These are phyloP conservation scores for Kwoniella shandongensis DNA, from an alignment of 768 basidiomycete genomes.

Conservation along the genomic window DNA sequence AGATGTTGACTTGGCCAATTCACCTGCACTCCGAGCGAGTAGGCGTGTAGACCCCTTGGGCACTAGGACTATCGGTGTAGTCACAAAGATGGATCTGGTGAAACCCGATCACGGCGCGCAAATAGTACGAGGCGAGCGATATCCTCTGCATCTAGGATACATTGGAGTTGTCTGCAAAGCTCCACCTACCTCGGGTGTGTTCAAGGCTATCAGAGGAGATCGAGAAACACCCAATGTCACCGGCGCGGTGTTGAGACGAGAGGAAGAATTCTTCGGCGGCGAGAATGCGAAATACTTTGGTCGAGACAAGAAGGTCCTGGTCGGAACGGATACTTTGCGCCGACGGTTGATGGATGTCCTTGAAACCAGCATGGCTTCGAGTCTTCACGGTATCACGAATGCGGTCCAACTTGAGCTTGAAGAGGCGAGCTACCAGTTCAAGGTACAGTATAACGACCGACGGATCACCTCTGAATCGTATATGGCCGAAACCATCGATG, in stretches of 20 bases:
- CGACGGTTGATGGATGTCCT: constrained; percentile 93
- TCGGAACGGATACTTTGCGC: constrained; percentile 86
- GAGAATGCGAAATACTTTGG: constrained; percentile 29
- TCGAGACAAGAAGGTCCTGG: constrained; percentile 62
- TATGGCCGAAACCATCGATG: constrained; percentile 94
- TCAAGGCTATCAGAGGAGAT: constrained; percentile 30
- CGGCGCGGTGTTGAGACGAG: constrained; percentile 59
- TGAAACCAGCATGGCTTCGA: constrained; percentile 95
- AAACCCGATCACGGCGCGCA: constrained; percentile 74
- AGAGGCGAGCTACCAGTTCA: constrained; percentile 97
- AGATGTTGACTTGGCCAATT: constrained; percentile 97
- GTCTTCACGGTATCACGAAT: constrained; percentile 92
- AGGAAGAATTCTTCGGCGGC: constrained; percentile 55
- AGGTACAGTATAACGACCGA: constrained; percentile 84
- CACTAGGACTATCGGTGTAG: constrained; percentile 90
- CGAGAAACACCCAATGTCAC: constrained; percentile 51
- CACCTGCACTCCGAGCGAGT: constrained; percentile 89
- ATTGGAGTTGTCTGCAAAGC: constrained; percentile 93
- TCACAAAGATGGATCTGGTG: constrained; percentile 99
- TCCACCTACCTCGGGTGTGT: constrained; percentile 38
- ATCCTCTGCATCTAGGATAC: constrained; percentile 96
- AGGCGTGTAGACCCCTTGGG: constrained; percentile 92
- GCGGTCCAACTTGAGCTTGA: constrained; percentile 96
- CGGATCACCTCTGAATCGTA: constrained; percentile 93
- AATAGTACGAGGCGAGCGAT: constrained; percentile 84